Evolutionary conservation across 2,329 filamentous ascomycete genomes (phyloP).

Genomic region (Xylaria sp.): DNA sequence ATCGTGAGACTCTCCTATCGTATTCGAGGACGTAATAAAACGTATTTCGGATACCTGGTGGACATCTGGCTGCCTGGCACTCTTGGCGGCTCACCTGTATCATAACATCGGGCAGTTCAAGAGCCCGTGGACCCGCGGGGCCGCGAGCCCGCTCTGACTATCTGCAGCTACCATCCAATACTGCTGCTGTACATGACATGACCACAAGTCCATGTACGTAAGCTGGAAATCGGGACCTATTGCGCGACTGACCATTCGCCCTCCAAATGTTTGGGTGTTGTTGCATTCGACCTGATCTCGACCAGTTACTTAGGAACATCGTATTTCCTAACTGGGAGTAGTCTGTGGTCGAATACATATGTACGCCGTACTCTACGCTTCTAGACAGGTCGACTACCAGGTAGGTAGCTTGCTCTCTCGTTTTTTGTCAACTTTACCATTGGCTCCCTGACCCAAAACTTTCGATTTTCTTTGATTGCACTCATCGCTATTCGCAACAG

Average conservation of each 20-base stretch:
- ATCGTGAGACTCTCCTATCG: neutral
- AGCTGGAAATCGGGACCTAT: neutral
- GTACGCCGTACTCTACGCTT: neutral
- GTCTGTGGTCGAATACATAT: constrained; percentile 20
- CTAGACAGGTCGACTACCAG: neutral
- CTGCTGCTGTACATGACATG: neutral
- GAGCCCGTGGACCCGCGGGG: constrained; percentile 6
- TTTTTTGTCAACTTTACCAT: constrained; percentile 1
- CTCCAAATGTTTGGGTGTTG: neutral
- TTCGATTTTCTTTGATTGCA: neutral
- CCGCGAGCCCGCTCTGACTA: no score
- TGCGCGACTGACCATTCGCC: neutral
- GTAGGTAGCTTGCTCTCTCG: neutral
- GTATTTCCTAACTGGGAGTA: constrained; percentile 12
- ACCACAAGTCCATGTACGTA: no score
- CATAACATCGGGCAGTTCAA: constrained; percentile 17
- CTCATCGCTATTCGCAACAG: neutral
- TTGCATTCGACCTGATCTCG: neutral
- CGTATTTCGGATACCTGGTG: neutral
- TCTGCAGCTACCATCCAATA: no score
- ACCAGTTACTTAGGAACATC: constrained; percentile 9
- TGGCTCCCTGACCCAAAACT: neutral
- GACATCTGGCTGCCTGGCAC: neutral
- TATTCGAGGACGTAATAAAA: no score
- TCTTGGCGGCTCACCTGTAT: constrained; percentile 14